A percentile compares a stretch with the other conserved stretches of the same genome.
Evolutionary conservation across 371 early-diverging fungal species (phyloP).

Genomic region (Syncephalis plumigaleata): DNA sequence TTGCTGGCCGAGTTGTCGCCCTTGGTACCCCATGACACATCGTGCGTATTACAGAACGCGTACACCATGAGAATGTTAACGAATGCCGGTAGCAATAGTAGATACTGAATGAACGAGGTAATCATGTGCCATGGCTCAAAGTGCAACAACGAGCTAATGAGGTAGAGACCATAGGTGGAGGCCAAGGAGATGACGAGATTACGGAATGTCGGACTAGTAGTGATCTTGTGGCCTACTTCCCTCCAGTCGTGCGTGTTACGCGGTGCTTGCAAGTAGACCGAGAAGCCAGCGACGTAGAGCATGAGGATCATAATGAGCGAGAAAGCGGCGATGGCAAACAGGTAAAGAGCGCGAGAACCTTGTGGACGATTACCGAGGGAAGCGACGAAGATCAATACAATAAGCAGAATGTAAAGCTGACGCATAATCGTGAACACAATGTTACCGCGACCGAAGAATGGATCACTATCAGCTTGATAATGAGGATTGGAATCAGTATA

Average conservation of each 20-base stretch:
- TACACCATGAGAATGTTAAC: conserved; percentile 84
- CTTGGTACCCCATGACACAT: conserved; percentile 91
- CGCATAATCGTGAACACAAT: conserved; percentile 20
- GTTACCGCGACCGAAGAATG: conserved; percentile 21
- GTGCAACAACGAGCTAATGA: conserved; percentile 50
- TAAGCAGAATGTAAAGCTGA: conserved; percentile 36
- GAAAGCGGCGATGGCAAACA: conserved; percentile 41
- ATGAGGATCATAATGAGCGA: conserved; percentile 56
- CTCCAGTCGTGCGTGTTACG: background rate
- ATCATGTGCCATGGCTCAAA: conserved; percentile 93
- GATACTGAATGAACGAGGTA: conserved; percentile 70
- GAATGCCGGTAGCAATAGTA: conserved; percentile 59
- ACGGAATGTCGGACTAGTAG: conserved; percentile 32
- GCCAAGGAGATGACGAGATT: conserved; percentile 66
- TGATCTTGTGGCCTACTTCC: background rate
- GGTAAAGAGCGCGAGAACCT: conserved; percentile 48
- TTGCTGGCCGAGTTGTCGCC: conserved; percentile 36
- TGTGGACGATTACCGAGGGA: conserved; percentile 66
- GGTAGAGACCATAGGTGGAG: conserved; percentile 71
- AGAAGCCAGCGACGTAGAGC: conserved; percentile 35
- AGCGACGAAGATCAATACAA: conserved; percentile 47
- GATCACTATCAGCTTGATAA: conserved; percentile 10
- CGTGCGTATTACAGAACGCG: conserved; percentile 84
- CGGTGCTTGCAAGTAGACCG: background rate
- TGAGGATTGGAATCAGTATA: conserved; percentile 2